These are phyloP conservation scores for Nothophoma quercina DNA, from an alignment of 2,329 filamentous ascomycete genomes.

Conservation along the genomic window DNA sequence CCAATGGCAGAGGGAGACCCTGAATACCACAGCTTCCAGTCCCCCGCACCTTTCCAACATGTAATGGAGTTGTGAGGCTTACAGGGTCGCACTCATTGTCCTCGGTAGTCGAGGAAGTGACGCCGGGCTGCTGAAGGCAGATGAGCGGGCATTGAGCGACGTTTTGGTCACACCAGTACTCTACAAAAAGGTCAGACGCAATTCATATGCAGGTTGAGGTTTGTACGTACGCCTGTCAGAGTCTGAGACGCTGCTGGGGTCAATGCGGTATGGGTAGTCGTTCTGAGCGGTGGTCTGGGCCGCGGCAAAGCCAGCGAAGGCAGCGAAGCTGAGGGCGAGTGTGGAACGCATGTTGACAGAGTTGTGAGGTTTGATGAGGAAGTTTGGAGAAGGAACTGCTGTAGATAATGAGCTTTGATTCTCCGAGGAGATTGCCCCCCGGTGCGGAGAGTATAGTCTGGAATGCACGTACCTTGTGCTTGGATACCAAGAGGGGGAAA, in stretches of 20 bases:
- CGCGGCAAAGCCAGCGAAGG: constrained; percentile 60
- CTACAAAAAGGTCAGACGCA: constrained; percentile 49
- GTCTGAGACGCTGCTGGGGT: constrained; percentile 66
- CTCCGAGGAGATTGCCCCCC: constrained; percentile 8
- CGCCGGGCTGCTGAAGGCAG: constrained; percentile 68
- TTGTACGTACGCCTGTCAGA: constrained; percentile 59
- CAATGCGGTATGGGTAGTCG: constrained; percentile 60
- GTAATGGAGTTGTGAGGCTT: constrained; percentile 25
- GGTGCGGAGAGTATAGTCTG: constrained; percentile 11
- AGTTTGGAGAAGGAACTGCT: constrained; percentile 5
- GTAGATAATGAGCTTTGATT: constrained; percentile 8
- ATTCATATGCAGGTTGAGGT: neutral
- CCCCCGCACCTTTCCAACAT: neutral
- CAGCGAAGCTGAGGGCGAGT: constrained; percentile 60
- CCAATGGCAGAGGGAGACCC: neutral
- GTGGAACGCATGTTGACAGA: constrained; percentile 55
- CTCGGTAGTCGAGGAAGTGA: constrained; percentile 54
- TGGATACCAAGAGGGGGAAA: neutral
- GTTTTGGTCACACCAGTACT: constrained; percentile 72
- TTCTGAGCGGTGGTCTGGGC: constrained; percentile 51
- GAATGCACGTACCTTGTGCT: constrained; percentile 21
- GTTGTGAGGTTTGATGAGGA: constrained; percentile 15
- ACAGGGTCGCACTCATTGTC: constrained; percentile 74
- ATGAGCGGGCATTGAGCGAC: constrained; percentile 72
- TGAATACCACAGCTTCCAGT: neutral